Evolutionary conservation across 2,329 filamentous ascomycete genomes (phyloP), one percentile per base, ranked within the genome.

Genomic region (Alternaria sp.): DNA sequence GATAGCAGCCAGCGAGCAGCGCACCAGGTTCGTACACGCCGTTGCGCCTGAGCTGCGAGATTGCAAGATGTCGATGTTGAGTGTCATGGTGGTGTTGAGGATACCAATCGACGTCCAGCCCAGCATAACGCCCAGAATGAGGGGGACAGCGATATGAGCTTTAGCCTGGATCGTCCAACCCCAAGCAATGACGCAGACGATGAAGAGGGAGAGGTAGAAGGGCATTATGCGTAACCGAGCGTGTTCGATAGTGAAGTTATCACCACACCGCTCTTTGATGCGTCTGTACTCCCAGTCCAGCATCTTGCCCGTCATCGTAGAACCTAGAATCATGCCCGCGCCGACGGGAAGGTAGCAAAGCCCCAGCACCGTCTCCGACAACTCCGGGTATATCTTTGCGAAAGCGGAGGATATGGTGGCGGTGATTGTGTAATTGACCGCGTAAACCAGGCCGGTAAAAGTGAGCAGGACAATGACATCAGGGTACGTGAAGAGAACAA

Each of bases 341-440:
- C 87, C 87, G 23, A 87, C 87, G 21, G 85, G 84, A 2, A 88
- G 82, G 61, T 87, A 88, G 0, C 83, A 75, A 0, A 76, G 62
- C 3, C 74, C 74, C 1, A 74, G 63, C 1, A 68, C 71, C 5
- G 72, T 72, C 43, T 74, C 64, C 1, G 73, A 74, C 5, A 76
- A 62, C 2, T 66, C 8, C 0, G 69, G 73, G 36, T 76, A 74
- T 17, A 74, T 70, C 17, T 58, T 64, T 0, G 73, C 59, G 26
- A 75, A 76, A 1, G 73, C 40, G 2, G 73, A 73, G 3, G 73
- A 75, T 13, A 76, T 75, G 10, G 73, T 74, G 10, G 73, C 74
- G 2, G 74, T 76, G 52, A 75, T 74, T 36, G 73, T 76, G 64
- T 76, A 76, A 57, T 74, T 73, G 19, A 75, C 72, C 0, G 74